These are phyloP conservation scores for Xylariaceae sp. DNA, from an alignment of 2,329 filamentous ascomycete genomes.

Conservation along the genomic window DNA sequence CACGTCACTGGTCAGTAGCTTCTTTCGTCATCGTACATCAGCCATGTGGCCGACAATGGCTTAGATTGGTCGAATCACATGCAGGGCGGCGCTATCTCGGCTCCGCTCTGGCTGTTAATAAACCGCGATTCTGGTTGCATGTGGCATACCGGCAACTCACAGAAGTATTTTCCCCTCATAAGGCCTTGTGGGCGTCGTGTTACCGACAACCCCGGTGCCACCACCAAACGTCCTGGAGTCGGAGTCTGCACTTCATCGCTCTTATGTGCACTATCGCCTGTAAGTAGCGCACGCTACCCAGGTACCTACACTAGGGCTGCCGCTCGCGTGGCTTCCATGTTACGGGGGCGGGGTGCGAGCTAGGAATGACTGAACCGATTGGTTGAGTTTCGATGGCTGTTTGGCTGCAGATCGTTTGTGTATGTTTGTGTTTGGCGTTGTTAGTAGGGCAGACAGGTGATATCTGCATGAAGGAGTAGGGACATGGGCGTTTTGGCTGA, in stretches of 20 bases:
- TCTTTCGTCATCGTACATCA: slow-evolving; percentile 19
- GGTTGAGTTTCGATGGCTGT: neutral
- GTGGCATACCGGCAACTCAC: neutral
- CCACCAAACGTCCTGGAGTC: neutral
- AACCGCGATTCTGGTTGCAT: neutral
- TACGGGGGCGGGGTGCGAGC: neutral
- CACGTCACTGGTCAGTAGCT: neutral
- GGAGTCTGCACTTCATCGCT: neutral
- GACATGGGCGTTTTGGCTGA: neutral
- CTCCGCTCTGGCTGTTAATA: slow-evolving; percentile 15
- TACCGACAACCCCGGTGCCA: neutral
- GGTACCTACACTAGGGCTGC: neutral
- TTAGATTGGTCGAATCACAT: slow-evolving; percentile 17
- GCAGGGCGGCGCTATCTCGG: slow-evolving; percentile 32
- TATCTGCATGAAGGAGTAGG: neutral
- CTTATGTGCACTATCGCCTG: too few relatives aligned
- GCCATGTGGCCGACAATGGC: slow-evolving; percentile 17
- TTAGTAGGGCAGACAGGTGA: neutral
- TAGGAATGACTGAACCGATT: neutral
- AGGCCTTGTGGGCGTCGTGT: neutral
- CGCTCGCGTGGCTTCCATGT: neutral
- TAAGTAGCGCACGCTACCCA: neutral
- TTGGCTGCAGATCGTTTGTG: neutral
- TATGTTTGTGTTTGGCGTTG: neutral
- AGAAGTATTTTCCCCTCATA: neutral